Evolutionary conservation across 306 rosid species (phyloP).

Genomic region (Pyrus betulifolia): DNA sequence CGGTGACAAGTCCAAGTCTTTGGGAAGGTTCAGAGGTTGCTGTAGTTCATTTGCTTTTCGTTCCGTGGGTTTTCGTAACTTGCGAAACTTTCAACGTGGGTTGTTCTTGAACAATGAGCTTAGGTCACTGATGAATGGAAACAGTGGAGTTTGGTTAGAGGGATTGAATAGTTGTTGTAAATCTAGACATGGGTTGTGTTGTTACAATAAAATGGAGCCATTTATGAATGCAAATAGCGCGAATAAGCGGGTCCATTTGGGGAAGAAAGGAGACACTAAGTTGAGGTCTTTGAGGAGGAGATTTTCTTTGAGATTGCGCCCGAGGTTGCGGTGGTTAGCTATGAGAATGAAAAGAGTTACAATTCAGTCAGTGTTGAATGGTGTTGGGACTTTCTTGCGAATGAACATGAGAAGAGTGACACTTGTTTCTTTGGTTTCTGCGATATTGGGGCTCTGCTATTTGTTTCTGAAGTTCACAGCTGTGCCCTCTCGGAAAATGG

Average conservation of each 20-base stretch:
- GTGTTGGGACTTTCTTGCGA: conserved; percentile 39
- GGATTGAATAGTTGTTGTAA: conserved; percentile 35
- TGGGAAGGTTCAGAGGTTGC: conserved; percentile 30
- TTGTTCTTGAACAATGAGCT: conserved; percentile 28
- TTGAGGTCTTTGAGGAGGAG: conserved; percentile 32
- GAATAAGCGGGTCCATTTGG: conserved; percentile 31
- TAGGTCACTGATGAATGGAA: conserved; percentile 18
- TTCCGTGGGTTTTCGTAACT: conserved; percentile 24
- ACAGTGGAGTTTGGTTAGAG: conserved; percentile 21
- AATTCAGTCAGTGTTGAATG: conserved; percentile 42
- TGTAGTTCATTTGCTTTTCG: conserved; percentile 28
- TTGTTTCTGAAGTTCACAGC: conserved; percentile 63
- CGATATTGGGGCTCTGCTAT: conserved; percentile 58
- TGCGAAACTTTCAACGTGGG: conserved; percentile 28
- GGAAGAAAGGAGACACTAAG: conserved; percentile 28
- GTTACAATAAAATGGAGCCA: conserved; percentile 40
- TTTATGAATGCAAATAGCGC: conserved; percentile 39
- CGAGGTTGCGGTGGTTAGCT: conserved; percentile 60
- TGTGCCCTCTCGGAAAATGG: conserved; percentile 50
- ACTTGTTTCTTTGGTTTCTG: conserved; percentile 47
- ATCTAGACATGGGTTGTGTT: conserved; percentile 35
- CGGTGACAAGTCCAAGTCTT: conserved; percentile 31
- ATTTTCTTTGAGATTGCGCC: conserved; percentile 69
- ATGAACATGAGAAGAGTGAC: conserved; percentile 53
- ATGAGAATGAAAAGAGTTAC: conserved; percentile 53